phyloP scores from a whole-genome alignment of 768 basidiomycete genomes.

The Pholiota conissans region DNA sequence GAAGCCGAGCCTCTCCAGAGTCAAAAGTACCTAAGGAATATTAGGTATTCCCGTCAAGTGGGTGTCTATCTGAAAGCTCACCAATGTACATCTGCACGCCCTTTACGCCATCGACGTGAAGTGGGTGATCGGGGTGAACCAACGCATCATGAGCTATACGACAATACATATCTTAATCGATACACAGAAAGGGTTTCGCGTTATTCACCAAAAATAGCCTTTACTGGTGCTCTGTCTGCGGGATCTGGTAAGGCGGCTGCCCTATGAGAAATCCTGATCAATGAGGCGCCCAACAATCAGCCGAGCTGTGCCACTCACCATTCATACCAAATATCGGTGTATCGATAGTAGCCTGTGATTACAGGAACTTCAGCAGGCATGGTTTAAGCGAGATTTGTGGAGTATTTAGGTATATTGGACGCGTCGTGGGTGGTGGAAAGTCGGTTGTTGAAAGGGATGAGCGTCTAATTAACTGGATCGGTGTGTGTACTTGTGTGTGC shows the following conservation, averaged over 20 bases:
- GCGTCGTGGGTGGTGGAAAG: background rate
- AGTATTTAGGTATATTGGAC: background rate
- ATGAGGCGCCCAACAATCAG: background rate
- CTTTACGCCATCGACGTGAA: constrained; percentile 59
- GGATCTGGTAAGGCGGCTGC: constrained; percentile 51
- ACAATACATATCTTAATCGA: background rate
- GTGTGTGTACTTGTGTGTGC: constrained; percentile 2
- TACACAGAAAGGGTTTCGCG: background rate
- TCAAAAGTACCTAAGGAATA: constrained; percentile 57
- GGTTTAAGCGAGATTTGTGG: background rate
- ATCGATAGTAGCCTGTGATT: constrained; percentile 76
- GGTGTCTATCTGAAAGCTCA: constrained; percentile 25
- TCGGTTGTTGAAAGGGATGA: background rate
- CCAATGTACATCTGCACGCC: constrained; percentile 75
- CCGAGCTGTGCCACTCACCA: constrained; percentile 44
- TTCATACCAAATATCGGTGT: constrained; percentile 84
- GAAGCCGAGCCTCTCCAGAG: constrained; percentile 73
- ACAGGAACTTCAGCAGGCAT: constrained; percentile 36
- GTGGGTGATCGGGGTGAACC: constrained; percentile 70
- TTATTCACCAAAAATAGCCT: constrained; percentile 55
- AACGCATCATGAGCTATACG: constrained; percentile 60
- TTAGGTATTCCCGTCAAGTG: background rate
- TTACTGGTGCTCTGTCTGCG: constrained; percentile 62
- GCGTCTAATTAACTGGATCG: constrained; percentile 21
- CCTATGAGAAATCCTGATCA: constrained; percentile 37